Base-by-base conservation (phyloP, 2,329 filamentous ascomycete genomes). In the Paraconiothyrium sp. region DNA sequence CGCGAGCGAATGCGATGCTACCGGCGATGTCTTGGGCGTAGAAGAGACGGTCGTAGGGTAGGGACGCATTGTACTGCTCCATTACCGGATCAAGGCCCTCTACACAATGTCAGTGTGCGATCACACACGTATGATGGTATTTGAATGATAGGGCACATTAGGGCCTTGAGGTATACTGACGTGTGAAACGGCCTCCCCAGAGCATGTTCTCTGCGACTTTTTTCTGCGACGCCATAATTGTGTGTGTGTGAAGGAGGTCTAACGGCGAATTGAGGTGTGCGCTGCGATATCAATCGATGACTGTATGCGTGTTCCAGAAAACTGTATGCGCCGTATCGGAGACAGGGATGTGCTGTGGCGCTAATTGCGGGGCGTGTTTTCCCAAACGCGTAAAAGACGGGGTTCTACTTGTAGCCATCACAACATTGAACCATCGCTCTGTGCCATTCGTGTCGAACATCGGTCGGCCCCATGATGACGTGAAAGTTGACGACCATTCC, bases 71-170 rank as follows among this genome's bases (percentile, higher is more conserved):
- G 84, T 94, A 97, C 68, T 90, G 85, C 63, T 89, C 85, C 92
- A 97, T 97, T 56, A 96, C 86, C 57, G 92, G 92, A 80, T 96
- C 92, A 68, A 94, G 88, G 70, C 87, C 90, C 83, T 92, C 91
- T 91, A 71, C 44, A 57, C 41, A 8, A 16, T 1, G 50, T 64
- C 27, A 64, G 61, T 50, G 20, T 22, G 43, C 14, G 16, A 44
- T 3, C 22, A 11, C 24, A 16, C 11, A 34, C 3, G 35, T 41
- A 34, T 43, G 43, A 13, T 22, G 39, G 32, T 22, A 10, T 27
- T 24, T 50, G 34, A 10, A 16, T 20, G 50, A 60, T 35, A 47
- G 51, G 35, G 14, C 43, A 49, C 49, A 51, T 56, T 41, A 48
- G 48, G 51, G 50, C 44, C 67, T 64, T 66, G 60, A 52, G 59